Conservation (phyloP, 2,329 filamentous ascomycete species). For the Diplodia corticola region DNA sequence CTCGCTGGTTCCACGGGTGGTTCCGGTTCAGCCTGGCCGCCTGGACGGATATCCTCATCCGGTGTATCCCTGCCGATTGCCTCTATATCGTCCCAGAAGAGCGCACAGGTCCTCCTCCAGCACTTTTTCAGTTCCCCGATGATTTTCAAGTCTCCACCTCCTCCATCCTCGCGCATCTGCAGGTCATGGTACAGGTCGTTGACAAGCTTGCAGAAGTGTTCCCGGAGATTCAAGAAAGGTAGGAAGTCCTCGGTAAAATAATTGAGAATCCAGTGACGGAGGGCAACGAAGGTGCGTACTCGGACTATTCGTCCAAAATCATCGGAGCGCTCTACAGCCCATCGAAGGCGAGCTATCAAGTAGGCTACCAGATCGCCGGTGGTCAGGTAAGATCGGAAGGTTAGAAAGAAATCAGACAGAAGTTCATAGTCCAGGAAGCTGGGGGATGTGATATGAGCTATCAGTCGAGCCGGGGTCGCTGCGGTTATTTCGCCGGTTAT, state of each 20-base stretch:
- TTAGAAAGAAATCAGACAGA: conserved; percentile 96
- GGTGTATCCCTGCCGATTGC: conserved; percentile 60
- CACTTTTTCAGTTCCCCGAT: conserved; percentile 94
- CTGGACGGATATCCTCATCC: conserved; percentile 70
- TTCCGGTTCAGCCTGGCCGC: conserved; percentile 61
- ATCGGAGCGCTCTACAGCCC: conserved; percentile 78
- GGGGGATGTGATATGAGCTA: conserved; percentile 95
- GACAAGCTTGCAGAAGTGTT: conserved; percentile 76
- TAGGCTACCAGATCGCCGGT: conserved; percentile 75
- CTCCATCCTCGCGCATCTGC: conserved; percentile 52
- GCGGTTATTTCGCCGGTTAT: conserved; percentile 75
- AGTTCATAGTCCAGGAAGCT: conserved; percentile 96
- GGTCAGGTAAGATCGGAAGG: conserved; percentile 84
- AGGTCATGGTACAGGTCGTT: conserved; percentile 63
- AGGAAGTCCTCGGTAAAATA: conserved; percentile 97
- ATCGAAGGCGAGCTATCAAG: conserved; percentile 79
- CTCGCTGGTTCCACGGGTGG: background rate
- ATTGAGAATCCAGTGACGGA: conserved; percentile 96
- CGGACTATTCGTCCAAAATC: conserved; percentile 91
- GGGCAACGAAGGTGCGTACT: conserved; percentile 90
- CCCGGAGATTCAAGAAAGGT: conserved; percentile 69
- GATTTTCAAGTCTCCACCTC: conserved; percentile 75
- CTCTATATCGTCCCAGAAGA: conserved; percentile 81
- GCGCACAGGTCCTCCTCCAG: conserved; percentile 85
- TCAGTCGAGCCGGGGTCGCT: conserved; percentile 84